phyloP scores from a whole-genome alignment of 1,284 basidiomycete genomes.

The Rhodotorula sp. region DNA sequence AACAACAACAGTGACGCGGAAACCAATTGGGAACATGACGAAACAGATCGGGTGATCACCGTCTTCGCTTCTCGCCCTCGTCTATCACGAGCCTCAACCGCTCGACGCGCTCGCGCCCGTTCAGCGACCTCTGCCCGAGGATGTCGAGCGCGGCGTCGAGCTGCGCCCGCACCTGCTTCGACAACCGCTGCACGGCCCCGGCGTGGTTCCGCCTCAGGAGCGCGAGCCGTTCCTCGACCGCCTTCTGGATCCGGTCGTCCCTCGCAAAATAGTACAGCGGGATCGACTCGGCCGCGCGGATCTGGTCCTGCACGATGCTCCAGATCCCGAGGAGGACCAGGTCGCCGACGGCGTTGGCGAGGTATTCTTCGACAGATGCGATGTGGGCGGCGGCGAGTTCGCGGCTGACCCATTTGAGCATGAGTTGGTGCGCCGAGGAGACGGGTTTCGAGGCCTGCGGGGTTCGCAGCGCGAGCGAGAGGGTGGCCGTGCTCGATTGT shows the following conservation, averaged over 20 bases:
- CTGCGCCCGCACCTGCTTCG: background rate
- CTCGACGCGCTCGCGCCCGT: conserved; percentile 21
- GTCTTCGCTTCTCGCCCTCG: conserved; percentile 3
- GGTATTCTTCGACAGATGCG: conserved; percentile 41
- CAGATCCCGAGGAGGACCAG: conserved; percentile 42
- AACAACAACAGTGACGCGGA: too few species aligned
- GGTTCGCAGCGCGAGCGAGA: conserved; percentile 38
- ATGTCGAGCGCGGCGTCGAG: conserved; percentile 23
- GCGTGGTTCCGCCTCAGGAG: background rate
- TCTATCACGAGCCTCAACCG: conserved; percentile 9
- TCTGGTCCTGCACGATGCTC: conserved; percentile 36
- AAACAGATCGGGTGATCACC: too few species aligned
- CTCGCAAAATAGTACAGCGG: conserved; percentile 40
- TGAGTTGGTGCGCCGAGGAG: conserved; percentile 22
- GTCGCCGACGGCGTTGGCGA: conserved; percentile 41
- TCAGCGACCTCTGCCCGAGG: conserved; percentile 13
- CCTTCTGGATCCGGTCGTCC: conserved; percentile 38
- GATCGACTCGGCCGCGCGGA: conserved; percentile 22
- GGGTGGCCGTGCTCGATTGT: conserved; percentile 31
- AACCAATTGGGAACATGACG: too few species aligned
- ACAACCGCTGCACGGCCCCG: background rate
- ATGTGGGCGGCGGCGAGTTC: conserved; percentile 40
- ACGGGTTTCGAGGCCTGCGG: conserved; percentile 38
- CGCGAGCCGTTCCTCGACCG: conserved; percentile 34
- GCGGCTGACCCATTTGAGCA: conserved; percentile 39